Percentiles rank a stretch among this genome's conserved stretches.
phyloP scores from a whole-genome alignment of 805 yeast genomes.

The Candida lessepsii region DNA sequence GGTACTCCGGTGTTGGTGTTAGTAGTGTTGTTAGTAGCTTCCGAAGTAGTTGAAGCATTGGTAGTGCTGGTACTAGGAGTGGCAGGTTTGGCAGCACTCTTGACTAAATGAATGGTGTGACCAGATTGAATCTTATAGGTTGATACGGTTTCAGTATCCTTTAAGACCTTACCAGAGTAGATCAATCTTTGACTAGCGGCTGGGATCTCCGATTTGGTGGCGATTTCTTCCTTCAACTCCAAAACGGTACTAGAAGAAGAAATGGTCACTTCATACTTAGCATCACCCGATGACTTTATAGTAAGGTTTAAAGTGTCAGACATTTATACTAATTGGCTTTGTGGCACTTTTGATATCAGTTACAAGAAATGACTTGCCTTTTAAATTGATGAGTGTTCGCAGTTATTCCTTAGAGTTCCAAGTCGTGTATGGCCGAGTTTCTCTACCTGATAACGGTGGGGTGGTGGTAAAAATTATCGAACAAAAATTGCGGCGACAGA shows the following conservation, averaged over 20 bases:
- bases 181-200: constrained; percentile 83
- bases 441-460: no score
- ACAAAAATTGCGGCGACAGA: no score
- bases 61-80: constrained; percentile 26
- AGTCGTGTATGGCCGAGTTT: constrained; percentile 3
- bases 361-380: constrained; percentile 1
- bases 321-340: constrained; percentile 3
- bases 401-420: constrained; percentile 1
- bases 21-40: constrained; percentile 10
- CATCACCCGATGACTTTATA: constrained; percentile 64
- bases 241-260: constrained; percentile 54
- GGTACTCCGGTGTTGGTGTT: constrained; percentile 48
- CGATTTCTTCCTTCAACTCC: constrained; percentile 67
- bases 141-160: constrained; percentile 73
- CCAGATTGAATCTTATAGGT: constrained; percentile 81
- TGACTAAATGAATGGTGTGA: constrained; percentile 86
- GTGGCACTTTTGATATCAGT: no score
- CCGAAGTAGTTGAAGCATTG: constrained; percentile 13
- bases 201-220: constrained; percentile 61
- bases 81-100: constrained; percentile 57
- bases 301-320: constrained; percentile 19
- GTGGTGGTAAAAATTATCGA: not conserved
- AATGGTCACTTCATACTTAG: constrained; percentile 67
- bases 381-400: constrained; percentile 2
- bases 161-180: constrained; percentile 90